Percentiles rank a stretch among this genome's conserved stretches.
Evolutionary conservation across 148 eudicot species (phyloP).

Genomic region (Camellia granthamiana): DNA sequence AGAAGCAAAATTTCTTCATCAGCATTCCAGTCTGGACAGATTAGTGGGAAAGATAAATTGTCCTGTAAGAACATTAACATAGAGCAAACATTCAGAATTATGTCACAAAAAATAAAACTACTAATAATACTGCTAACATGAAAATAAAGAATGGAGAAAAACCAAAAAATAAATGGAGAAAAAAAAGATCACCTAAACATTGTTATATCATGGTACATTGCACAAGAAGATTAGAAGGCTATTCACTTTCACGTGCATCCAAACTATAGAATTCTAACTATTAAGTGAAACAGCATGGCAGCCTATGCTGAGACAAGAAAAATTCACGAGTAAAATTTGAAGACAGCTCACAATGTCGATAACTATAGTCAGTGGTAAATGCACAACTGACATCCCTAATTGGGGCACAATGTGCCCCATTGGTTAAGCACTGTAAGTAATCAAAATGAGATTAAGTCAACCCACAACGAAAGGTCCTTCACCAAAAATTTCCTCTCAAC

Average conservation of each 20-base stretch:
- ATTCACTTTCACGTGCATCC: neutral
- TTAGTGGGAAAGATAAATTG: conserved; percentile 61
- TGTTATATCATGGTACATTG: neutral
- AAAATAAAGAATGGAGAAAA: neutral
- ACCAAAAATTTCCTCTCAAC: neutral
- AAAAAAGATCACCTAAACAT: neutral
- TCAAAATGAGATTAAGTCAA: neutral
- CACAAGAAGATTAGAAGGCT: neutral
- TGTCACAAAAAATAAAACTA: neutral
- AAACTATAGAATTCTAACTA: neutral
- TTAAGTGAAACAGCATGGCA: neutral
- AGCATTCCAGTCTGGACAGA: conserved; percentile 71
- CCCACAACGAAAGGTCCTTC: neutral
- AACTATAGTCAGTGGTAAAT: neutral
- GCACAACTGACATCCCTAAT: neutral
- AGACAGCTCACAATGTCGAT: neutral
- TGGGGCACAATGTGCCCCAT: neutral
- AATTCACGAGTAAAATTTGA: neutral
- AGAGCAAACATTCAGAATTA: neutral
- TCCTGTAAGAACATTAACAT: conserved; percentile 37
- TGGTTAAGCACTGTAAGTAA: neutral
- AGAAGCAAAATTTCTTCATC: conserved; percentile 74
- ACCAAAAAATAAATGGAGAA: neutral
- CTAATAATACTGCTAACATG: neutral
- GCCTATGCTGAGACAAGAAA: neutral